Evolutionary conservation across 2,329 filamentous ascomycete species (phyloP).

Genomic region (Chaetomiaceae sp.): DNA sequence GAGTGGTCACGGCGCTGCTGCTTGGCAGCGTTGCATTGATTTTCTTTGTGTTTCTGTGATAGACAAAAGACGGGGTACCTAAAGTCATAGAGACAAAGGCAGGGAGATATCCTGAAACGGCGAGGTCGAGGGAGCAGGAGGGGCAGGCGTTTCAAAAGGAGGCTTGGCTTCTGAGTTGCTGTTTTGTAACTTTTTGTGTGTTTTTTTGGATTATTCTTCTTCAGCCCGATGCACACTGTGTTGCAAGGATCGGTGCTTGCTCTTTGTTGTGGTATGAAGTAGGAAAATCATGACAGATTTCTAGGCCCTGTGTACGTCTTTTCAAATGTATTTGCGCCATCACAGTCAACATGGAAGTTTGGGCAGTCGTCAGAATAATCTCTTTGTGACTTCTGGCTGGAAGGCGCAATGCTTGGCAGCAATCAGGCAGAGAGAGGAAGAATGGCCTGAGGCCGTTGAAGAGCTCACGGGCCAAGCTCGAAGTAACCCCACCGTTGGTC

Average conservation of each 20-base stretch:
- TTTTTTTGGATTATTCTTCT: not conserved
- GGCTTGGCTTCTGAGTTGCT: not conserved
- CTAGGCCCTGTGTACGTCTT: no score
- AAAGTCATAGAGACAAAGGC: not conserved
- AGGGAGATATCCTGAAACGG: conserved; percentile 1
- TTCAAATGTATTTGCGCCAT: no score
- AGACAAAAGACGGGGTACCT: conserved; percentile 3
- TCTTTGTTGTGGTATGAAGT: no score
- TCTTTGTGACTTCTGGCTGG: no score
- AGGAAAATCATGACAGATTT: no score
- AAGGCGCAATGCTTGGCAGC: no score
- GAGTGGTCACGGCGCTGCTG: conserved; percentile 5
- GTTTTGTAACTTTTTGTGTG: not conserved
- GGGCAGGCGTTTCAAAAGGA: not conserved
- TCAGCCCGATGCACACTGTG: not conserved
- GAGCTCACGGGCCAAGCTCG: not conserved
- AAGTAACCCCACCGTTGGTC: conserved; percentile 15
- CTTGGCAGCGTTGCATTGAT: conserved; percentile 4
- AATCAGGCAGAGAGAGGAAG: no score
- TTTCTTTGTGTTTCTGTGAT: conserved; percentile 19
- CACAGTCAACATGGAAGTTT: no score
- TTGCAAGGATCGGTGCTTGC: not conserved
- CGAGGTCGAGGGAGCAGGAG: not conserved
- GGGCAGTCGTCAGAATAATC: no score
- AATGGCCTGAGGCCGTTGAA: no score